Evolutionary conservation across 148 eudicot species (phyloP), one percentile per base, ranked within the genome.

Genomic region (Fagopyrum tataricum): DNA sequence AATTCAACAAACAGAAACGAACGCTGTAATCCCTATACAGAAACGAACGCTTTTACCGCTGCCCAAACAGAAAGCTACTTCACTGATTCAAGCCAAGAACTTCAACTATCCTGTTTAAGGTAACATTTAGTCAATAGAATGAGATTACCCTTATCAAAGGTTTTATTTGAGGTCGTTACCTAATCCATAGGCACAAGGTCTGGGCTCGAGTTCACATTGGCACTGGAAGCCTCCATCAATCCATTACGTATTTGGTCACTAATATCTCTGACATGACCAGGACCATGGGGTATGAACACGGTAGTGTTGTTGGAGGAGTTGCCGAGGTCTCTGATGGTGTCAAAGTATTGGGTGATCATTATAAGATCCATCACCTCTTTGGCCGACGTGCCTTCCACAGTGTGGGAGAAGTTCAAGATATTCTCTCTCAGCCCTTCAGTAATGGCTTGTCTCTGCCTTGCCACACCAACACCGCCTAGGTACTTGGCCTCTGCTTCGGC

Each of bases 341-440:
- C 99, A 3, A 95, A 95, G 81, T 95, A 95, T 72, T 95, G 99
- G 62, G 99, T 95, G 75, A 95, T 85, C 99, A 95, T 90, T 41
- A 95, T 95, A 48, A 95, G 97, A 81, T 95, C 99, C 99, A 95
- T 92, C 75, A 95, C 86, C 77, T 95, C 99, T 82, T 95, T 95
- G 1, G 99, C 87, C 0, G 96, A 90, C 24, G 99, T 82, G 44
- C 99, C 99, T 76, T 86, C 96, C 21, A 95, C 86, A 78, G 88
- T 91, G 87, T 85, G 84, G 9, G 99, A 95, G 85, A 95, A 95
- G 78, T 91, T 91, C 77, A 95, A 61, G 24, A 95, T 95, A 77
- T 95, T 95, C 91, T 95, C 99, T 74, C 99, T 82, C 75, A 95
- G 72, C 39, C 99, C 99, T 39, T 95, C 99, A 14, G 99, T 95